These are phyloP conservation scores for Tolypocladium sp. DNA, from an alignment of 2,329 filamentous ascomycete species.

Conservation along the genomic window DNA sequence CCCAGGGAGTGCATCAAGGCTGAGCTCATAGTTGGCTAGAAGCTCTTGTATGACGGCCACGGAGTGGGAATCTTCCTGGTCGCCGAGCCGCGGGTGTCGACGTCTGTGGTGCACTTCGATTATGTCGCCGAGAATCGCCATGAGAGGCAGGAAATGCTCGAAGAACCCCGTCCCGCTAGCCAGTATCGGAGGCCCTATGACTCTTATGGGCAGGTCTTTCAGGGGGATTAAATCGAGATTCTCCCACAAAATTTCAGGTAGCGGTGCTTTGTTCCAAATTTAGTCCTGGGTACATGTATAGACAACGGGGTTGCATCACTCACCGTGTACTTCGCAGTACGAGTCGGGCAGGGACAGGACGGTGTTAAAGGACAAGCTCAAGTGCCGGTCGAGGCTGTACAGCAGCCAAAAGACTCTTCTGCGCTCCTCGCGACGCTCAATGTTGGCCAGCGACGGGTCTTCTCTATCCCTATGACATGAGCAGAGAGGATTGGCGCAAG, in stretches of 20 bases:
- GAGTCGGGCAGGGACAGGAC: slow-evolving; percentile 34
- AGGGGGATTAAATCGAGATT: slow-evolving; percentile 22
- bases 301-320: background rate
- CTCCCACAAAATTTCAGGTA: slow-evolving; percentile 31
- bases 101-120: slow-evolving; percentile 35
- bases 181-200: slow-evolving; percentile 26
- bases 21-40: slow-evolving; percentile 28
- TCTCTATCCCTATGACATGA: slow-evolving; percentile 19
- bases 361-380: slow-evolving; percentile 37
- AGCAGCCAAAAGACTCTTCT: slow-evolving; percentile 38
- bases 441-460: slow-evolving; percentile 11
- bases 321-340: slow-evolving; percentile 32
- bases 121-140: slow-evolving; percentile 38
- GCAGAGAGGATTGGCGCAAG: slow-evolving; percentile 21
- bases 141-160: slow-evolving; percentile 40
- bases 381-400: slow-evolving; percentile 36
- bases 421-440: slow-evolving; percentile 36
- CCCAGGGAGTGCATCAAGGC: slow-evolving; percentile 20
- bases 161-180: slow-evolving; percentile 35
- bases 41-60: slow-evolving; percentile 24
- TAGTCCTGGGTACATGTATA: background rate
- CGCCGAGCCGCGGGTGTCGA: slow-evolving; percentile 31
- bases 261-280: slow-evolving; percentile 16
- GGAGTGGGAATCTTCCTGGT: slow-evolving; percentile 22
- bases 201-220: slow-evolving; percentile 20